Base-by-base conservation (phyloP, 1,284 basidiomycete genomes). In the Leccinum glutinopallens region DNA sequence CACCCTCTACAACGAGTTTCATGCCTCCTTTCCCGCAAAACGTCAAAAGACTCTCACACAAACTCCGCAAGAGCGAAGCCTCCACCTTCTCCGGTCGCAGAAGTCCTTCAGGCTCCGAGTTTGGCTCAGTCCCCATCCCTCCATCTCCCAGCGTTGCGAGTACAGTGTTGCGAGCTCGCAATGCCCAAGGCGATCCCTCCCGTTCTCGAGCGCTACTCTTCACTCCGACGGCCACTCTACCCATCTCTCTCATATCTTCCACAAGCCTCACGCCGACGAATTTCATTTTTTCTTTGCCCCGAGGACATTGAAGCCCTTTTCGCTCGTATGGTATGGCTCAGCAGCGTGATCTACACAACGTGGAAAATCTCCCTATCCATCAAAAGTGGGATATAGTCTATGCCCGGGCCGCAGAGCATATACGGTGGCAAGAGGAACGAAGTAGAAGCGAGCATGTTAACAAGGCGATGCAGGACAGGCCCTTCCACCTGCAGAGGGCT, bases 351-450 rank as follows among this genome's bases (percentile, higher is more conserved):
- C 75, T 93, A 10, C 84, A 79, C 22, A 84, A 85, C 25, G 76
- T 90, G 54, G 84, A 85, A 1, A 80, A 81, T 56, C 79, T 96
- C 33, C 74, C 87, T 1, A 83, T 91, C 35, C 92, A 96, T 59
- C 94, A 94, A 75, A 98, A 98, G 78, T 98, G 96, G 96, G 84
- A 85, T 67, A 88, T 98, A 73, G 92, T 98, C 10, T 87, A 92
- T 75, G 94, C 89, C 68, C n/a, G n/a, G n/a, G n/a, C n/a, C n/a
- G 91, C 94, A 70, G 90, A 92, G 71, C 89, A 91, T 63, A 84
- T 91, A 64, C 87, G 91, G 53, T 94, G 90, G 88, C 89, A 87
- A 70, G 88, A 91, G 60, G 88, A 88, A 69, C 85, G 82, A 69
- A 81, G 78, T 59, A 80, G 84, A 68, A 84, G 87, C 68, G 85